Evolutionary conservation across 306 rosid species (phyloP).

Genomic region (Calophaca sinica): DNA sequence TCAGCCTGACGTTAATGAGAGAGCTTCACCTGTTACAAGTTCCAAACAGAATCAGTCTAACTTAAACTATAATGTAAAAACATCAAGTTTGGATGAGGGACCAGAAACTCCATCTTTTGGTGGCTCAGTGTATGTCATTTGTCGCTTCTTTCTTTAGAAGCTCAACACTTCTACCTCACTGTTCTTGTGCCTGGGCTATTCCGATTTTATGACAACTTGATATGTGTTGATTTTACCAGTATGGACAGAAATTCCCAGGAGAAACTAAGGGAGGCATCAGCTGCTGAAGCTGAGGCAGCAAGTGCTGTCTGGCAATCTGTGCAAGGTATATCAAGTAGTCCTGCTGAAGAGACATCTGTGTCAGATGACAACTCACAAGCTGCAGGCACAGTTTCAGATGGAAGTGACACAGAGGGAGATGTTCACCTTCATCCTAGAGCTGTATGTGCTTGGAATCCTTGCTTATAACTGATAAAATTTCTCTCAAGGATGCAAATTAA

Average conservation of each 20-base stretch:
- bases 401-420: slow-evolving; percentile 94
- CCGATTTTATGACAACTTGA: slow-evolving; percentile 36
- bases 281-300: slow-evolving; percentile 99
- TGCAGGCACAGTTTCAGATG: slow-evolving; percentile 88
- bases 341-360: slow-evolving; percentile 79
- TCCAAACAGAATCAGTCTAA: slow-evolving; percentile 61
- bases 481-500: slow-evolving; percentile 48
- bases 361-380: slow-evolving; percentile 88
- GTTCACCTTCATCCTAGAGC: slow-evolving; percentile 99
- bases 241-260: slow-evolving; percentile 90
- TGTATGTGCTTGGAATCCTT: slow-evolving; percentile 62
- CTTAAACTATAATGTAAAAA: slow-evolving; percentile 47
- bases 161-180: slow-evolving; percentile 32
- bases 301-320: slow-evolving; percentile 95
- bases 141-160: slow-evolving; percentile 37
- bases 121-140: slow-evolving; percentile 63
- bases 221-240: slow-evolving; percentile 52
- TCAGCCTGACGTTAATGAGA: slow-evolving; percentile 70
- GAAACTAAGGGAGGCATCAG: slow-evolving; percentile 98
- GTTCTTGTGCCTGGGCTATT: slow-evolving; percentile 32
- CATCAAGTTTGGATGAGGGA: slow-evolving; percentile 59
- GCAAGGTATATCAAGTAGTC: slow-evolving; percentile 64
- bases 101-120: slow-evolving; percentile 61
- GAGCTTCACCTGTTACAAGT: slow-evolving; percentile 65
- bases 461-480: slow-evolving; percentile 25